Percentiles rank a stretch among this genome's conserved stretches.
phyloP scores from a whole-genome alignment of 2,329 filamentous ascomycete species.

The Fusarium sp. region DNA sequence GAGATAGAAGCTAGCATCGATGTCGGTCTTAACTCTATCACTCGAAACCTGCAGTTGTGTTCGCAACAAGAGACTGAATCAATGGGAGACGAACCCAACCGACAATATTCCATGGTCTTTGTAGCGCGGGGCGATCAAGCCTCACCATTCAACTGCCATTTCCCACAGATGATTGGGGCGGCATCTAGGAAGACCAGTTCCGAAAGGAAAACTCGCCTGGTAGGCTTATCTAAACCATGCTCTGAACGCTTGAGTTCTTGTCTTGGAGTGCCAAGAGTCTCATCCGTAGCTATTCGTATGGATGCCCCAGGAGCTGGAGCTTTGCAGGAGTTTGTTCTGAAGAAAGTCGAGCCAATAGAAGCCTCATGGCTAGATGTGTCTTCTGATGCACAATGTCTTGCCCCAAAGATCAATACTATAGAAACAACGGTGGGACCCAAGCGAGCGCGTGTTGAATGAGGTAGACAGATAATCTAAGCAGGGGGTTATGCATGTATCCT shows the following conservation, averaged over 20 bases:
- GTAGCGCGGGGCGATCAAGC: slow-evolving; percentile 66
- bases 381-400: slow-evolving; percentile 39
- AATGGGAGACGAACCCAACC: neutral
- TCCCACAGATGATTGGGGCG: slow-evolving; percentile 63
- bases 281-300: slow-evolving; percentile 67
- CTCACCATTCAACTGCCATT: slow-evolving; percentile 67
- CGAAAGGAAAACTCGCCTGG: slow-evolving; percentile 60
- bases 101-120: slow-evolving; percentile 63
- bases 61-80: slow-evolving; percentile 33
- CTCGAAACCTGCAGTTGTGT: slow-evolving; percentile 62
- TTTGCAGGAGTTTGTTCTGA: slow-evolving; percentile 64
- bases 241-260: slow-evolving; percentile 65
- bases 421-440: slow-evolving; percentile 50
- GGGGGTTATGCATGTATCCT: neutral
- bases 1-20: slow-evolving; percentile 67
- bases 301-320: slow-evolving; percentile 66
- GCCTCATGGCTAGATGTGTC: slow-evolving; percentile 60
- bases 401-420: slow-evolving; percentile 48
- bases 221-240: slow-evolving; percentile 69
- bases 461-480: neutral
- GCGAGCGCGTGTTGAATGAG: slow-evolving; percentile 29
- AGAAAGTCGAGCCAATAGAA: slow-evolving; percentile 61
- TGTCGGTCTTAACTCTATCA: slow-evolving; percentile 72
- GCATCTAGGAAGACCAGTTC: slow-evolving; percentile 55
- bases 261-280: slow-evolving; percentile 70